A percentile compares a stretch with the other conserved stretches of the same genome.
Evolutionary conservation across 2,329 filamentous ascomycete genomes (phyloP).

Genomic region (Gaeumannomyces tritici): DNA sequence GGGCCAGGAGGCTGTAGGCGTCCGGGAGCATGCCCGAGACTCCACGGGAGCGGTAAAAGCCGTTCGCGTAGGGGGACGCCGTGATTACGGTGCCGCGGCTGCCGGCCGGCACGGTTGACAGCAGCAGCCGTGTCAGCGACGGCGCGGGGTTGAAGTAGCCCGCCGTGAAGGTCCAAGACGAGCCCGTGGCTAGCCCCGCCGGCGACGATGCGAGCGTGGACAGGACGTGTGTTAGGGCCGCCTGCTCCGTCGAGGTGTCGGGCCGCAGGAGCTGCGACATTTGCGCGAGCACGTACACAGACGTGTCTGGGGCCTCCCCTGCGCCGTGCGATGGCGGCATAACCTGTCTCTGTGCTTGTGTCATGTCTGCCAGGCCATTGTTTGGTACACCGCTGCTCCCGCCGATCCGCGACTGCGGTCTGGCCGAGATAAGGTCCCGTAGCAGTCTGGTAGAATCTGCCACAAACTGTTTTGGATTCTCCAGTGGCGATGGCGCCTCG

Average conservation of each 20-base stretch:
- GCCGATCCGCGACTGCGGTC: too few relatives aligned
- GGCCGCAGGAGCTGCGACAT: conserved; percentile 75
- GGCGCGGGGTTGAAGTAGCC: conserved; percentile 98
- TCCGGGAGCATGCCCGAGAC: conserved; percentile 84
- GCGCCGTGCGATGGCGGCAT: not conserved
- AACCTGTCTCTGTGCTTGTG: not conserved
- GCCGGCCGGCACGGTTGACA: conserved; percentile 53
- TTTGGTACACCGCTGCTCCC: not conserved
- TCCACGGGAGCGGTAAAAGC: conserved; percentile 83
- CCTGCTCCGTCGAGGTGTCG: conserved; percentile 80
- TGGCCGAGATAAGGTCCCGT: conserved; percentile 48
- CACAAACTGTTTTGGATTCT: conserved; percentile 61
- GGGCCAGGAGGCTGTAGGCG: conserved; percentile 83
- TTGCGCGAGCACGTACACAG: conserved; percentile 79
- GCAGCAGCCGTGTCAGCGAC: conserved; percentile 67
- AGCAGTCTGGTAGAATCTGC: conserved; percentile 58
- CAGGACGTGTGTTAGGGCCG: conserved; percentile 67
- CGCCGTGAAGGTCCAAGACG: conserved; percentile 91
- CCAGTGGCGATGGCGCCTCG: conserved; percentile 63
- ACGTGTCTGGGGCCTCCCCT: conserved; percentile 39
- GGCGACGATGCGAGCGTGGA: conserved; percentile 50
- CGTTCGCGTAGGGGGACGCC: conserved; percentile 87
- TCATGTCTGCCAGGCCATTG: not conserved
- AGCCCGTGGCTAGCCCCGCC: conserved; percentile 45
- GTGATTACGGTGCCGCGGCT: conserved; percentile 75